Evolutionary conservation across 2,329 filamentous ascomycete species (phyloP).

Genomic region (Aureobasidium sp.): DNA sequence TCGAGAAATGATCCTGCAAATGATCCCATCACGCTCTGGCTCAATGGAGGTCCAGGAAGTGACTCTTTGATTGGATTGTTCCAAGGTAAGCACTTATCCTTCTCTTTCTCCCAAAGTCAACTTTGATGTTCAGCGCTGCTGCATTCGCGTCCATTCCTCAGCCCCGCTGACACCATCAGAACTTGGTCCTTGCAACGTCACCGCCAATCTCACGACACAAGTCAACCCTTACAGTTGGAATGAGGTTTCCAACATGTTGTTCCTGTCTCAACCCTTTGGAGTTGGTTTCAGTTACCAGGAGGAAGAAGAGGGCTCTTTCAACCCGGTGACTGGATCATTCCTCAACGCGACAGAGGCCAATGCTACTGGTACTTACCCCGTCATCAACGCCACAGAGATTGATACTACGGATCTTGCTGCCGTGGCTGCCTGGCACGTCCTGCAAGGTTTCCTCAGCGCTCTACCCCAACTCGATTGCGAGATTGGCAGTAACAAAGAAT

Average conservation of each 20-base stretch:
- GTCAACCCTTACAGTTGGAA: constrained; percentile 68
- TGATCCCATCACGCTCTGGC: constrained; percentile 65
- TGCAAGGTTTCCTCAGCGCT: constrained; percentile 60
- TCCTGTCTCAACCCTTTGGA: constrained; percentile 68
- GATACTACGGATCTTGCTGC: constrained; percentile 66
- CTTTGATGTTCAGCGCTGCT: no score
- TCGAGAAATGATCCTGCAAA: constrained; percentile 60
- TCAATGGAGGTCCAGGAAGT: constrained; percentile 66
- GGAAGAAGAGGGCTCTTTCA: constrained; percentile 44
- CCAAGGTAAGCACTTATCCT: constrained; percentile 40
- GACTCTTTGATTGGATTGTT: constrained; percentile 64
- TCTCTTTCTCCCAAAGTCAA: no score
- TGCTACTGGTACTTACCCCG: constrained; percentile 53
- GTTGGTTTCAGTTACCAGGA: constrained; percentile 60
- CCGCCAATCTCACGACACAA: constrained; percentile 35
- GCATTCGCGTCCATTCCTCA: no score
- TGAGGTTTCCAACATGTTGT: constrained; percentile 66
- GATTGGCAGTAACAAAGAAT: constrained; percentile 55
- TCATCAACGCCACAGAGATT: constrained; percentile 53
- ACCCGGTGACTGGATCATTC: constrained; percentile 49
- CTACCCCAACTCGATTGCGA: constrained; percentile 54
- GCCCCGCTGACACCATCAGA: constrained; percentile 36
- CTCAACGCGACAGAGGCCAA: constrained; percentile 48
- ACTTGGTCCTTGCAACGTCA: constrained; percentile 50
- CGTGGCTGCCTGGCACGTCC: constrained; percentile 58